A percentile compares a stretch with the other conserved stretches of the same genome.
Evolutionary conservation across 2,329 filamentous ascomycete species (phyloP).

Genomic region (Fusarium mundagurra): DNA sequence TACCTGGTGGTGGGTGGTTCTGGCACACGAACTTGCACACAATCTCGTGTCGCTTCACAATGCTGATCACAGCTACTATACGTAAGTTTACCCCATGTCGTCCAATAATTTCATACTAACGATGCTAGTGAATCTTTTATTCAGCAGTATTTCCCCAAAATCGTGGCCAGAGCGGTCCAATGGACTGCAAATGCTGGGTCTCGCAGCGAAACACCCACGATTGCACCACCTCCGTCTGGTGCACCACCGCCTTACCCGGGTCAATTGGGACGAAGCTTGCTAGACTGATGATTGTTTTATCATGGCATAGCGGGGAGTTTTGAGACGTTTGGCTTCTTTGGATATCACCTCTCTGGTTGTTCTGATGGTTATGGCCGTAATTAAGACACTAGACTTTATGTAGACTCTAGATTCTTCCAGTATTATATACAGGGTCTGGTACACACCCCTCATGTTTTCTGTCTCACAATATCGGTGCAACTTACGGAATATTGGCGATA

Average conservation of each 20-base stretch:
- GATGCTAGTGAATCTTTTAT: constrained; percentile 75
- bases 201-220: constrained; percentile 6
- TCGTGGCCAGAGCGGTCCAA: constrained; percentile 65
- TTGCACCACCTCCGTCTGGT: constrained; percentile 36
- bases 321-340: constrained; percentile 12
- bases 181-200: constrained; percentile 43
- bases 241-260: constrained; percentile 24
- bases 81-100: constrained; percentile 55
- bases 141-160: constrained; percentile 77
- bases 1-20: constrained; percentile 93
- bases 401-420: constrained; percentile 28
- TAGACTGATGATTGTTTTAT: constrained; percentile 31
- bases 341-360: not conserved
- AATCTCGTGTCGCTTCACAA: constrained; percentile 86
- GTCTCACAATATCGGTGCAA: not conserved
- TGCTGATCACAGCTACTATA: constrained; percentile 84
- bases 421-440: not conserved
- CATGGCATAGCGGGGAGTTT: constrained; percentile 30
- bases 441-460: not conserved
- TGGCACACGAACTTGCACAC: constrained; percentile 95
- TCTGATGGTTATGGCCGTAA: not conserved
- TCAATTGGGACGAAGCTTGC: constrained; percentile 27
- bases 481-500: not conserved
- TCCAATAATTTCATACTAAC: constrained; percentile 13
- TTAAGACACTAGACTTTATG: not conserved